Percentiles rank a stretch among this genome's conserved stretches.
These are phyloP conservation scores for Datura wrightii DNA, from an alignment of 257 asterid genomes.

Conservation along the genomic window DNA sequence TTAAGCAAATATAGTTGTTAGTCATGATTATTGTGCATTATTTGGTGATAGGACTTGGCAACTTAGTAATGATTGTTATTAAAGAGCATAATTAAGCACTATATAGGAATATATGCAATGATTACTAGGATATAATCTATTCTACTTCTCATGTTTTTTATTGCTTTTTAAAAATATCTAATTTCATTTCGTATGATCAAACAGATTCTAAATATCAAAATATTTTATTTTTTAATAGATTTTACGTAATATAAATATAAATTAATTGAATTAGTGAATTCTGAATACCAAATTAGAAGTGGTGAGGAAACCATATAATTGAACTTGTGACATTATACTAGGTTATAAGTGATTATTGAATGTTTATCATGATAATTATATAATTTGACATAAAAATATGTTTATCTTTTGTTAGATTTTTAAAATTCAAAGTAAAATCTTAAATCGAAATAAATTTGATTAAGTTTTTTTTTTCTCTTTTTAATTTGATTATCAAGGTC, in stretches of 20 bases:
- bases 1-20: neutral
- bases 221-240: too few relatives aligned
- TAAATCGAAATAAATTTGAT: neutral
- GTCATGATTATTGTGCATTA: constrained; percentile 28
- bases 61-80: constrained; percentile 13
- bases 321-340: neutral
- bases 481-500: neutral
- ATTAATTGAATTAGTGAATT: too few relatives aligned
- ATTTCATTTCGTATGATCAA: too few relatives aligned
- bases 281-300: neutral
- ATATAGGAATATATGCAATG: constrained; percentile 33
- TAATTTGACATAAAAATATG: neutral
- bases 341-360: neutral
- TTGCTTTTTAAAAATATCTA: too few relatives aligned
- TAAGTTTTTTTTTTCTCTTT: neutral
- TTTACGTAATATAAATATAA: too few relatives aligned
- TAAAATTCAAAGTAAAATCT: neutral
- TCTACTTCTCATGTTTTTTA: too few relatives aligned
- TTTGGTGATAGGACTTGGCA: neutral
- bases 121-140: neutral
- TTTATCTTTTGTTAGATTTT: neutral
- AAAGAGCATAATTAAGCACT: constrained; percentile 20
- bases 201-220: too few relatives aligned
- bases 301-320: neutral
- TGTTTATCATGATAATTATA: neutral